Evolutionary conservation across 2,329 filamentous ascomycete species (phyloP).

Genomic region (Colletotrichum sp.): DNA sequence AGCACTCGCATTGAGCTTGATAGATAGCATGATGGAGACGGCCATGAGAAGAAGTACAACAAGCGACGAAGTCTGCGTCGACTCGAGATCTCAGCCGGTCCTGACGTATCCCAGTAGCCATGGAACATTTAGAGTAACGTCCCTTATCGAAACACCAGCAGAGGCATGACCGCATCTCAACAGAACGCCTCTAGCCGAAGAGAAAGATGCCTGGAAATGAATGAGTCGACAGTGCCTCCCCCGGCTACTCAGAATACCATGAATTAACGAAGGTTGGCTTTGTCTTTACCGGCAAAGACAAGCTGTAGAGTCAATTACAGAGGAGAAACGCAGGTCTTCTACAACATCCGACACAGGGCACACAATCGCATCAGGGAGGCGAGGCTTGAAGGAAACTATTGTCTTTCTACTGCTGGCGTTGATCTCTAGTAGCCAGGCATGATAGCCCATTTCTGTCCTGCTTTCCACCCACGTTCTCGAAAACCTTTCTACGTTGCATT

Average conservation of each 20-base stretch:
- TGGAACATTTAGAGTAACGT: not conserved
- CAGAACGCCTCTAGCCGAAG: not conserved
- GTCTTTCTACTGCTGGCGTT: not conserved
- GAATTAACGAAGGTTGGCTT: not conserved
- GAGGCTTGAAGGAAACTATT: not conserved
- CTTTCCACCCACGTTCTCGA: not conserved
- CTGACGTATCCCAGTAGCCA: not conserved
- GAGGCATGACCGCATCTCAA: not conserved
- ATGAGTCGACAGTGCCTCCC: not conserved
- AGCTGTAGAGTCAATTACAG: not conserved
- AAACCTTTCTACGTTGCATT: not conserved
- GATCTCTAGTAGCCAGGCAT: not conserved
- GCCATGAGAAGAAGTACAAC: not conserved
- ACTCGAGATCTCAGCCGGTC: too few species aligned
- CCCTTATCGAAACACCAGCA: not conserved
- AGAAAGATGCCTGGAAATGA: not conserved
- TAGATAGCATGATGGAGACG: not conserved
- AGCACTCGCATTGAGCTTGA: not conserved
- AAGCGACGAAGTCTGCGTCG: not conserved
- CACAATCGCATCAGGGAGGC: not conserved
- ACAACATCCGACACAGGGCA: not conserved
- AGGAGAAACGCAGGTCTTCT: not conserved
- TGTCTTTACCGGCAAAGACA: not conserved
- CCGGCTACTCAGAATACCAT: not conserved
- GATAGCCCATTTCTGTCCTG: not conserved